Conservation (phyloP, 768 basidiomycete species). For the Gloeophyllum trabeum region DNA sequence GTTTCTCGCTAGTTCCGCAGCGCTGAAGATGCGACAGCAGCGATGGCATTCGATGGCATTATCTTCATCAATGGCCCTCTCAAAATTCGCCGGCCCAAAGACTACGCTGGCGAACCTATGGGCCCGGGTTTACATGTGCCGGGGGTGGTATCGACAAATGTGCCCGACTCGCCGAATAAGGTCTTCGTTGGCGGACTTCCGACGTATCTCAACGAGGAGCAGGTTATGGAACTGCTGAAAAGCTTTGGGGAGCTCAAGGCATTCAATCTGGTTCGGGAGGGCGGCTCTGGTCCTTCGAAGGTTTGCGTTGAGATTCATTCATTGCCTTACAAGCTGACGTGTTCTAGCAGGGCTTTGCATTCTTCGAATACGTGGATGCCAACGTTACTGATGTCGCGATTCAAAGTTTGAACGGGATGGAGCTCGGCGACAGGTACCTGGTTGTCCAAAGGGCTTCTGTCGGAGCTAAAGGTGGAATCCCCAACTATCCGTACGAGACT, state of each 20-base stretch:
- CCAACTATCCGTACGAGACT: slow-evolving; percentile 63
- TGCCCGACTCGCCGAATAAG: slow-evolving; percentile 97
- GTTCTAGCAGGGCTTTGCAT: slow-evolving; percentile 79
- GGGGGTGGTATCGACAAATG: slow-evolving; percentile 92
- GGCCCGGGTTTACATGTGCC: slow-evolving; percentile 73
- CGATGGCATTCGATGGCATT: slow-evolving; percentile 96
- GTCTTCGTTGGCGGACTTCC: slow-evolving; percentile 95
- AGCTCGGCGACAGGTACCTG: slow-evolving; percentile 88
- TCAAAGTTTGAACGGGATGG: slow-evolving; percentile 94
- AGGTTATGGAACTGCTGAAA: slow-evolving; percentile 95
- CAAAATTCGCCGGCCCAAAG: slow-evolving; percentile 95
- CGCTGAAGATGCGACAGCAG: slow-evolving; percentile 91
- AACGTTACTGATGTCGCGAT: slow-evolving; percentile 90
- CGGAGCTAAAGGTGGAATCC: slow-evolving; percentile 71
- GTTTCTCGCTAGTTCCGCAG: slow-evolving; percentile 99
- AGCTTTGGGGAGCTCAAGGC: slow-evolving; percentile 96
- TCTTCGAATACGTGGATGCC: slow-evolving; percentile 94
- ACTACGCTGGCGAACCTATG: slow-evolving; percentile 77
- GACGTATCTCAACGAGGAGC: slow-evolving; percentile 92
- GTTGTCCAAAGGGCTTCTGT: slow-evolving; percentile 96
- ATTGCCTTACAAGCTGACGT: too few relatives aligned
- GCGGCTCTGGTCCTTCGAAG: slow-evolving; percentile 80
- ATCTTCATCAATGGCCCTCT: slow-evolving; percentile 93
- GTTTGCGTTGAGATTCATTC: too few relatives aligned
- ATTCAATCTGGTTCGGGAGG: slow-evolving; percentile 97